Evolutionary conservation across 176 grass and related monocot species (phyloP).

Genomic region (Triticum timopheevii): DNA sequence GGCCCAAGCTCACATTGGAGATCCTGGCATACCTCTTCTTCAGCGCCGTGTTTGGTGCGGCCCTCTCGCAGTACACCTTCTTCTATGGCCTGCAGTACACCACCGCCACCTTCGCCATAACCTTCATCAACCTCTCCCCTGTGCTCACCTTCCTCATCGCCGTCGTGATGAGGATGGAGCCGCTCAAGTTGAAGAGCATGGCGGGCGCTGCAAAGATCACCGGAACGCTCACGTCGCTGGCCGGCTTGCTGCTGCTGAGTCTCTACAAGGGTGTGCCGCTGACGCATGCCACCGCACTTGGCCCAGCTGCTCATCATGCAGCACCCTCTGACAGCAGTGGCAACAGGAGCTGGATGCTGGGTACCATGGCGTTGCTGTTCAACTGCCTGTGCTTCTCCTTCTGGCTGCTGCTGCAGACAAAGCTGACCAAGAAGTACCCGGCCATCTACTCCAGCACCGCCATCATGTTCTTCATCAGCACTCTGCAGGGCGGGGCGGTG

Average conservation of each 20-base stretch:
- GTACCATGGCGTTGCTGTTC: slow-evolving; percentile 52
- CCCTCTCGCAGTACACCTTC: slow-evolving; percentile 72
- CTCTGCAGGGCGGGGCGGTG: slow-evolving; percentile 48
- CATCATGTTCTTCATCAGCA: slow-evolving; percentile 78
- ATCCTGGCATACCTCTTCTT: slow-evolving; percentile 77
- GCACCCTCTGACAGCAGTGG: neutral
- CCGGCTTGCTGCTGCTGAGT: slow-evolving; percentile 50
- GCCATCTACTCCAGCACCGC: slow-evolving; percentile 81
- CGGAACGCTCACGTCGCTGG: slow-evolving; percentile 57
- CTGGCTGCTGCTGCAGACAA: slow-evolving; percentile 72
- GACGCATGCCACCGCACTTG: neutral
- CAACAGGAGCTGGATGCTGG: slow-evolving; percentile 52
- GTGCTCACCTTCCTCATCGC: slow-evolving; percentile 85
- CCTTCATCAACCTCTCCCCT: slow-evolving; percentile 75
- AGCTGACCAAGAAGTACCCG: slow-evolving; percentile 70
- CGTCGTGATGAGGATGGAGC: slow-evolving; percentile 55
- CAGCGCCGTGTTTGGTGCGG: slow-evolving; percentile 64
- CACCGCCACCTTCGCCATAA: slow-evolving; percentile 71
- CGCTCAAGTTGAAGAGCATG: slow-evolving; percentile 52
- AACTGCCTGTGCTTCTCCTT: slow-evolving; percentile 65
- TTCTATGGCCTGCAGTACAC: slow-evolving; percentile 69
- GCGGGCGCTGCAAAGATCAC: slow-evolving; percentile 57
- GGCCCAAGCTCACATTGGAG: slow-evolving; percentile 69
- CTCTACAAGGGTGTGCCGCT: slow-evolving; percentile 70
- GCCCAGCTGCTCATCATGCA: neutral